Conservation (phyloP, 2,329 filamentous ascomycete species). For the Emericellopsis cladophorae region DNA sequence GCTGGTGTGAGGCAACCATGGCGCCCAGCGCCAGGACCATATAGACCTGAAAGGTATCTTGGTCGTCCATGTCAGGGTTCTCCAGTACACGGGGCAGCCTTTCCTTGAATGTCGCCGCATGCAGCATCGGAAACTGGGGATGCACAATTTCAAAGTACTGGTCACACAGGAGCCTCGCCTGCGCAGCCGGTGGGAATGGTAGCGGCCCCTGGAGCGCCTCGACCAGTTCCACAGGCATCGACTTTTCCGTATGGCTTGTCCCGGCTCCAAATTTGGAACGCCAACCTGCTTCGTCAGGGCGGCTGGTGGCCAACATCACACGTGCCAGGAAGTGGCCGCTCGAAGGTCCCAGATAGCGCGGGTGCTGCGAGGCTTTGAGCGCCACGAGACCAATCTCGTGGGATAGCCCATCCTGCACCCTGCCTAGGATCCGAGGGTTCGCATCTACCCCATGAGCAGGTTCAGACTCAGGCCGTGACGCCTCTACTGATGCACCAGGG, state of each 20-base stretch:
- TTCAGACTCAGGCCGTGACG: neutral
- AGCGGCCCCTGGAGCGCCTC: conserved; percentile 18
- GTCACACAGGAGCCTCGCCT: neutral
- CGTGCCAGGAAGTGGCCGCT: conserved; percentile 41
- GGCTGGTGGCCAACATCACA: conserved; percentile 25
- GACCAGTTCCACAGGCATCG: conserved; percentile 10
- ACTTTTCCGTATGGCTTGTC: neutral
- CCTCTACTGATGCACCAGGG: neutral
- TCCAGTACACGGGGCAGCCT: conserved; percentile 23
- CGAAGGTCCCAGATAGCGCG: conserved; percentile 40
- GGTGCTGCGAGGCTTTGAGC: conserved; percentile 30
- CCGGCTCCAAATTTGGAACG: conserved; percentile 3
- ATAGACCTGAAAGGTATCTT: conserved; percentile 30
- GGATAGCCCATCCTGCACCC: conserved; percentile 12
- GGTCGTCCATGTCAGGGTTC: conserved; percentile 1
- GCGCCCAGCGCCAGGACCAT: conserved; percentile 41
- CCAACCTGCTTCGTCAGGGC: conserved; percentile 10
- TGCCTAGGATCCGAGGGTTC: no score
- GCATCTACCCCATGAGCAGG: no score
- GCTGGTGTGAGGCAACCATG: conserved; percentile 27
- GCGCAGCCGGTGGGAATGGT: neutral
- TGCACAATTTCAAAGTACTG: conserved; percentile 35
- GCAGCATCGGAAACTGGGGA: conserved; percentile 34
- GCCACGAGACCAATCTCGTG: conserved; percentile 42
- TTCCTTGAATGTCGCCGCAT: conserved; percentile 27